Conservation (phyloP, 2,329 filamentous ascomycete species). For the Aspergillus phoenicis region DNA sequence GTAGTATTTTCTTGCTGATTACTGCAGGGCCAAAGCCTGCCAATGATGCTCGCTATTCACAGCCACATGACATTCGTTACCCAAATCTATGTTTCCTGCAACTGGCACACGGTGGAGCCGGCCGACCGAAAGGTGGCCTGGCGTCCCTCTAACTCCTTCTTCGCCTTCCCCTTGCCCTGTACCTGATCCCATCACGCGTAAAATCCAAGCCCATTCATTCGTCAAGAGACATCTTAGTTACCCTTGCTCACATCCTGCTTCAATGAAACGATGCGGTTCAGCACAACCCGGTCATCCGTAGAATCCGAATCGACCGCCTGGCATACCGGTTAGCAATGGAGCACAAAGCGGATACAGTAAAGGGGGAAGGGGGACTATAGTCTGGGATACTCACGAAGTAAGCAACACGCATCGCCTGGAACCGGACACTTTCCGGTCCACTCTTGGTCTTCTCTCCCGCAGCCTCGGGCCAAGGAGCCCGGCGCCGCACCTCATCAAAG, state of each 20-base stretch:
- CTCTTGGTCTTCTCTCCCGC: conserved; percentile 56
- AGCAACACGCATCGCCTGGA: conserved; percentile 88
- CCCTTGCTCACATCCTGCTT: conserved; percentile 61
- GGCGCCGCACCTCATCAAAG: conserved; percentile 71
- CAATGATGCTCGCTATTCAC: background rate
- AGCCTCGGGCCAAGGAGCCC: conserved; percentile 80
- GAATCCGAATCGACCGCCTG: conserved; percentile 70
- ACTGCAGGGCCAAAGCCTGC: too few species aligned
- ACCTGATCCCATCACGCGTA: background rate
- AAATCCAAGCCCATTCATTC: background rate
- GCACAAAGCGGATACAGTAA: conserved; percentile 17
- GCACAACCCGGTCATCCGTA: conserved; percentile 74
- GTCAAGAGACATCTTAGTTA: background rate
- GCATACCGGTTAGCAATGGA: conserved; percentile 26
- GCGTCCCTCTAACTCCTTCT: too few species aligned
- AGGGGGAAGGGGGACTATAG: background rate
- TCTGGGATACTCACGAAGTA: conserved; percentile 30
- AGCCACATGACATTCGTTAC: background rate
- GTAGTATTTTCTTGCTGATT: too few species aligned
- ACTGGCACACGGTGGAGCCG: too few species aligned
- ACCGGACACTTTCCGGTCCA: conserved; percentile 77
- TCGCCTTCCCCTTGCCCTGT: background rate
- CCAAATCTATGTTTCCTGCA: background rate
- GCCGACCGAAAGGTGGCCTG: too few species aligned
- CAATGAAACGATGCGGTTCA: conserved; percentile 89